These are phyloP conservation scores for Paxillus involutus DNA, from an alignment of 768 basidiomycete genomes.

Conservation along the genomic window DNA sequence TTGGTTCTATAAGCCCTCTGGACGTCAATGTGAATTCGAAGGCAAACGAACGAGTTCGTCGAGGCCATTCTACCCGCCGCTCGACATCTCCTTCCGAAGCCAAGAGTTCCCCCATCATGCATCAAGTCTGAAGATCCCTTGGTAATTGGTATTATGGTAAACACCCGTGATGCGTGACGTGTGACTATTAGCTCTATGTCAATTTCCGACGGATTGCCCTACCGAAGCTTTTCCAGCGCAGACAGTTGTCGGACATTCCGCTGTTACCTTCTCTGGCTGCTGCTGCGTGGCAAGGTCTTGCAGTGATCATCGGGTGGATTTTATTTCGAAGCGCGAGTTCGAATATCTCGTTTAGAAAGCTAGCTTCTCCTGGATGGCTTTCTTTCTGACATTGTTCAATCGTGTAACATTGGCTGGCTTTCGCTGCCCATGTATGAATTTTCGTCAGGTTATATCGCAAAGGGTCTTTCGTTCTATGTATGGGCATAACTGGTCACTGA, in stretches of 20 bases:
- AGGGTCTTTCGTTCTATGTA: no score
- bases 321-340: conserved; percentile 12
- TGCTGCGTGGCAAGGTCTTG: neutral
- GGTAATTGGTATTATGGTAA: conserved; percentile 12
- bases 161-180: no score
- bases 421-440: no score
- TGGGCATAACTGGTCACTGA: no score
- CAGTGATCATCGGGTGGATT: neutral
- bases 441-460: no score
- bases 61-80: conserved; percentile 11
- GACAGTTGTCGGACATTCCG: neutral
- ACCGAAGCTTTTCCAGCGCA: conserved; percentile 24
- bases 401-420: no score
- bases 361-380: neutral
- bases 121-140: conserved; percentile 18
- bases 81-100: conserved; percentile 5
- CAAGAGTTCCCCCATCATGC: neutral
- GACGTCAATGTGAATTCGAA: neutral
- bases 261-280: neutral
- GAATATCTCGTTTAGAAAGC: conserved; percentile 2
- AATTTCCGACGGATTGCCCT: neutral
- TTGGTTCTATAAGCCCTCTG: neutral
- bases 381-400: no score
- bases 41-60: conserved; percentile 7
- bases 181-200: neutral